phyloP scores from a whole-genome alignment of 495 filamentous ascomycete genomes.

The Talaromyces liani region DNA sequence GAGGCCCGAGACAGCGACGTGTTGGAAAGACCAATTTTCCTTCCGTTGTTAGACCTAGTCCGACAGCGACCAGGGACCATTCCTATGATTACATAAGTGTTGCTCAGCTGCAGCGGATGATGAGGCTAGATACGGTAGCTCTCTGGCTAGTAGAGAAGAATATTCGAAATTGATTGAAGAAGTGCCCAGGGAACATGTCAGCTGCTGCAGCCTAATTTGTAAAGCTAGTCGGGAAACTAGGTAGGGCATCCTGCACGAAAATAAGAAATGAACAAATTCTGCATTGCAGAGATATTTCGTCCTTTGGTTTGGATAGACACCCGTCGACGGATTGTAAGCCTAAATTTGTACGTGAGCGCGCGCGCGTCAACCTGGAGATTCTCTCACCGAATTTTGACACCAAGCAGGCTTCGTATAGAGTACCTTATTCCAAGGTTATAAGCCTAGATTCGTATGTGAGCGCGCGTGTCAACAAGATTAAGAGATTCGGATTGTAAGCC shows the following conservation, averaged over 20 bases:
- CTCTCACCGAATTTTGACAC: too few relatives aligned
- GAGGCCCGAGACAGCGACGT: slow-evolving; percentile 15
- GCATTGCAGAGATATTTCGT: background rate
- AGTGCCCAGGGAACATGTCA: background rate
- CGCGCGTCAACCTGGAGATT: too few relatives aligned
- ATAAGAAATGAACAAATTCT: background rate
- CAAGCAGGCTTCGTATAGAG: too few relatives aligned
- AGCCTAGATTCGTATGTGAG: too few relatives aligned
- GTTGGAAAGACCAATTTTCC: slow-evolving; percentile 38
- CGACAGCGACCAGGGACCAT: slow-evolving; percentile 31
- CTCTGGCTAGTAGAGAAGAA: background rate
- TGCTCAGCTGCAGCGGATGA: background rate
- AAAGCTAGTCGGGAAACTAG: background rate
- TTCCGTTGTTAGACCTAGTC: slow-evolving; percentile 48
- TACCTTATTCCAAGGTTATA: too few relatives aligned
- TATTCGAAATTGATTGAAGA: background rate
- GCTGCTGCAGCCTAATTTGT: background rate
- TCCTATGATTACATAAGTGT: background rate
- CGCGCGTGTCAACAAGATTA: too few relatives aligned
- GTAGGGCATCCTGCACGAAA: background rate
- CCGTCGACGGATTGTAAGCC: too few relatives aligned
- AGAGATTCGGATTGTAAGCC: too few relatives aligned
- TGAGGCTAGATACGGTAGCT: background rate
- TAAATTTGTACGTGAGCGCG: too few relatives aligned
- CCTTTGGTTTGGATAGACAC: too few relatives aligned